These are phyloP conservation scores for Lactifluus rugatus DNA, from an alignment of 768 basidiomycete species.

Conservation along the genomic window DNA sequence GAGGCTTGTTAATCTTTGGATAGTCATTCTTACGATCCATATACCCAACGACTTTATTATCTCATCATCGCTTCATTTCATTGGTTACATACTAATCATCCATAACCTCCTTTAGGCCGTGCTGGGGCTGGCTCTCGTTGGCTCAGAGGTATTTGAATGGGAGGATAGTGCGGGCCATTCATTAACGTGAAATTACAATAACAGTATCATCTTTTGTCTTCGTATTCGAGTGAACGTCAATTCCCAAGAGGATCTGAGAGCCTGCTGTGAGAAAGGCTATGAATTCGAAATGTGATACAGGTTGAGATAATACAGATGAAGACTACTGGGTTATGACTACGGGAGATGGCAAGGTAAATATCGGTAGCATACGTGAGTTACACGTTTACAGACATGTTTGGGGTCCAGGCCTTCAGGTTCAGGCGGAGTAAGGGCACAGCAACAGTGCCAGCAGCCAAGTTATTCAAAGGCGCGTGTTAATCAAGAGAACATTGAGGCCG, in stretches of 20 bases:
- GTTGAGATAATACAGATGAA: neutral
- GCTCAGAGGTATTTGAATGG: neutral
- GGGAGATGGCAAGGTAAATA: neutral
- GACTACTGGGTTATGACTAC: neutral
- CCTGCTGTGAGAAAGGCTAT: neutral
- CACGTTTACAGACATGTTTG: neutral
- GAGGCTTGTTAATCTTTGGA: neutral
- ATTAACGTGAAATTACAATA: neutral
- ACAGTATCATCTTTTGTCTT: neutral
- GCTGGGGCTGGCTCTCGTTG: neutral
- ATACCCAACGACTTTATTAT: slow-evolving; percentile 8
- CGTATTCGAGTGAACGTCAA: neutral
- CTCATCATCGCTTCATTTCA: slow-evolving; percentile 4
- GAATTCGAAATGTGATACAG: neutral
- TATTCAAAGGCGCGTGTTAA: slow-evolving; percentile 24
- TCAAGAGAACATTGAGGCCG: slow-evolving; percentile 49
- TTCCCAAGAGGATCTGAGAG: too few species aligned
- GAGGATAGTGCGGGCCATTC: neutral
- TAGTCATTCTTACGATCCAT: neutral
- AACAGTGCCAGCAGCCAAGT: neutral
- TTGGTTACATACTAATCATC: neutral
- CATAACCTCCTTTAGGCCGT: neutral
- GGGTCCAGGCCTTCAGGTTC: neutral
- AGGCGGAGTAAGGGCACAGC: neutral
- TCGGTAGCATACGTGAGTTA: neutral